These are phyloP conservation scores for Gossypium bickii DNA, from an alignment of 345 rosid species.

Conservation along the genomic window DNA sequence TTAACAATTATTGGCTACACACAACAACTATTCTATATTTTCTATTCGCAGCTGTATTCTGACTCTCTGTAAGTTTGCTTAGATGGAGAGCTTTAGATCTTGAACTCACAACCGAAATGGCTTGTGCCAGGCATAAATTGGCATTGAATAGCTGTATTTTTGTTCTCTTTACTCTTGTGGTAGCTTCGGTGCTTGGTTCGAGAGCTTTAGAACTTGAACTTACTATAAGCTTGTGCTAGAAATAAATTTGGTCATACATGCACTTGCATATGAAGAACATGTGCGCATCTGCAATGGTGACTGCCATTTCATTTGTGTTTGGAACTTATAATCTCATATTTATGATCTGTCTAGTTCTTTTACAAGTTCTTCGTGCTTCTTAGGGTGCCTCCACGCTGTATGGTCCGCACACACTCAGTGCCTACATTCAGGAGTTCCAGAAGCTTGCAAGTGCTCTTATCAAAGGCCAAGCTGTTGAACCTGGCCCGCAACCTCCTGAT, in stretches of 20 bases:
- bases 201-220: not conserved
- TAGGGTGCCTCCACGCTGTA: conserved; percentile 94
- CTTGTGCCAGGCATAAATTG: not conserved
- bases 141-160: not conserved
- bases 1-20: not conserved
- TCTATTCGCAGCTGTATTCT: not conserved
- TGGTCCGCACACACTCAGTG: conserved; percentile 88
- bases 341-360: not conserved
- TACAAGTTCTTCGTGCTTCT: conserved; percentile 13
- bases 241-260: not conserved
- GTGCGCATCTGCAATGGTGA: not conserved
- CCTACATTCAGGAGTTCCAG: conserved; percentile 88
- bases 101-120: not conserved
- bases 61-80: not conserved
- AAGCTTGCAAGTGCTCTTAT: conserved; percentile 66
- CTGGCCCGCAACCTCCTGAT: conserved; percentile 81
- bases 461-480: conserved; percentile 43
- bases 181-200: not conserved
- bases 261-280: not conserved
- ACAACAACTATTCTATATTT: not conserved
- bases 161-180: not conserved
- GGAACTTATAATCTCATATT: not conserved
- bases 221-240: not conserved
- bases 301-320: not conserved
- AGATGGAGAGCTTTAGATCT: not conserved